Evolutionary conservation across 2,329 filamentous ascomycete genomes (phyloP).

Genomic region (Pleurostoma richardsiae): DNA sequence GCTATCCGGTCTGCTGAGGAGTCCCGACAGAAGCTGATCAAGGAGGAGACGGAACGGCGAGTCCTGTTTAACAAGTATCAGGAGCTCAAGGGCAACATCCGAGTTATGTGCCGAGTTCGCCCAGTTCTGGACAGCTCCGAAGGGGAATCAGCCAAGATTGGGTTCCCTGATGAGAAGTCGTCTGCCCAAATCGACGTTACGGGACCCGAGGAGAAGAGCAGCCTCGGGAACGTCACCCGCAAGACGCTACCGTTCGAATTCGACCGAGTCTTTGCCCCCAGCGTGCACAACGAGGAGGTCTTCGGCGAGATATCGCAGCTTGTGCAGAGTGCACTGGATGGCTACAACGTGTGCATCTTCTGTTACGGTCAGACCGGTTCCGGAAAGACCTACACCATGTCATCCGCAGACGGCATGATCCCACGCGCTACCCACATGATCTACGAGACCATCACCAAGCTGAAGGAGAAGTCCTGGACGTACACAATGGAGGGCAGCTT

Average conservation of each 20-base stretch:
- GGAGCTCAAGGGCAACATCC: conserved; percentile 95
- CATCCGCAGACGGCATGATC: conserved; percentile 86
- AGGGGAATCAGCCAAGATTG: conserved; percentile 66
- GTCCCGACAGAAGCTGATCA: conserved; percentile 76
- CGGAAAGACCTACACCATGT: conserved; percentile 97
- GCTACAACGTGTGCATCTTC: conserved; percentile 98
- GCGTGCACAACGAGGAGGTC: conserved; percentile 74
- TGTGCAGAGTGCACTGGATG: conserved; percentile 92
- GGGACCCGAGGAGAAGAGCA: conserved; percentile 79
- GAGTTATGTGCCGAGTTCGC: conserved; percentile 94
- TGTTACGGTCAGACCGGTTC: conserved; percentile 97
- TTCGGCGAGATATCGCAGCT: conserved; percentile 97
- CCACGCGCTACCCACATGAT: conserved; percentile 90
- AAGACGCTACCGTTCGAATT: conserved; percentile 86
- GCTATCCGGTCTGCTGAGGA: conserved; percentile 65
- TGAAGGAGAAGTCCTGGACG: conserved; percentile 88
- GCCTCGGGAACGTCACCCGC: conserved; percentile 67
- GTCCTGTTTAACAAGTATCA: conserved; percentile 97
- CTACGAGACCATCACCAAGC: conserved; percentile 76
- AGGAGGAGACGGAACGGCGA: conserved; percentile 83
- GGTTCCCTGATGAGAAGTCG: conserved; percentile 78
- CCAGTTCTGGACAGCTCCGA: conserved; percentile 59
- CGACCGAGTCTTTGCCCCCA: conserved; percentile 83
- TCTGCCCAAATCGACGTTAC: conserved; percentile 81
- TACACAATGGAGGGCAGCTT: conserved; percentile 95